Conservation (phyloP, 1,284 basidiomycete genomes). For the Apiotrichum laibachii region DNA sequence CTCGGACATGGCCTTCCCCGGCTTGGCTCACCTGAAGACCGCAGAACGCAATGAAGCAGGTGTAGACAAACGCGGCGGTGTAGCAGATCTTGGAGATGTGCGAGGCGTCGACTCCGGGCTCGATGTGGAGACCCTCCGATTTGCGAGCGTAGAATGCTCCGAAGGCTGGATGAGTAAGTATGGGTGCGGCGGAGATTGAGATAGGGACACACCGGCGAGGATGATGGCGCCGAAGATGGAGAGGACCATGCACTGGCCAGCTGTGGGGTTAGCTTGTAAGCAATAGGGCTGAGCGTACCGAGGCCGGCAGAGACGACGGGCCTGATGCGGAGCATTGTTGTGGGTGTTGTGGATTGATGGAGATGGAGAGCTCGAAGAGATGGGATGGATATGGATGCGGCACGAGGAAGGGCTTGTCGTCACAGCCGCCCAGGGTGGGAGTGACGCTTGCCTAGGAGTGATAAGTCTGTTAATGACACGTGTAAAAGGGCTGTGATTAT, state of each 20-base stretch:
- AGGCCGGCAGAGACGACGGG: slow-evolving; percentile 51
- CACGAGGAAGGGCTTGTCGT: neutral
- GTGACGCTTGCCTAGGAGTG: neutral
- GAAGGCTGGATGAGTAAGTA: slow-evolving; percentile 27
- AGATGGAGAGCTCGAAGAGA: neutral
- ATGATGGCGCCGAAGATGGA: slow-evolving; percentile 57
- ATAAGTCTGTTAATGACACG: slow-evolving; percentile 3
- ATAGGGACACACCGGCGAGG: slow-evolving; percentile 47
- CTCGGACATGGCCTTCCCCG: neutral
- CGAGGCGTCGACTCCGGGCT: slow-evolving; percentile 50
- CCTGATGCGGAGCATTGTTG: slow-evolving; percentile 32
- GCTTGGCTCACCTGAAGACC: slow-evolving; percentile 52
- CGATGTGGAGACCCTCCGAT: slow-evolving; percentile 55
- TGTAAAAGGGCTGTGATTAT: neutral
- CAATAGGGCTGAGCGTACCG: slow-evolving; percentile 33
- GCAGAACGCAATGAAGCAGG: slow-evolving; percentile 55
- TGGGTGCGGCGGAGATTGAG: neutral
- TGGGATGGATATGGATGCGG: neutral
- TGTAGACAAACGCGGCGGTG: slow-evolving; percentile 55
- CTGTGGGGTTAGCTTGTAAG: slow-evolving; percentile 32
- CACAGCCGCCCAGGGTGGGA: neutral
- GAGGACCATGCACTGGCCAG: slow-evolving; percentile 57
- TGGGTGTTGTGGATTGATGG: neutral
- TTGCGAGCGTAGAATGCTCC: slow-evolving; percentile 43
- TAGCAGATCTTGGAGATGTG: slow-evolving; percentile 55